Percentiles rank a stretch among this genome's conserved stretches.
Evolutionary conservation across 2,329 filamentous ascomycete species (phyloP).

Genomic region (Davidsoniella eucalypti): DNA sequence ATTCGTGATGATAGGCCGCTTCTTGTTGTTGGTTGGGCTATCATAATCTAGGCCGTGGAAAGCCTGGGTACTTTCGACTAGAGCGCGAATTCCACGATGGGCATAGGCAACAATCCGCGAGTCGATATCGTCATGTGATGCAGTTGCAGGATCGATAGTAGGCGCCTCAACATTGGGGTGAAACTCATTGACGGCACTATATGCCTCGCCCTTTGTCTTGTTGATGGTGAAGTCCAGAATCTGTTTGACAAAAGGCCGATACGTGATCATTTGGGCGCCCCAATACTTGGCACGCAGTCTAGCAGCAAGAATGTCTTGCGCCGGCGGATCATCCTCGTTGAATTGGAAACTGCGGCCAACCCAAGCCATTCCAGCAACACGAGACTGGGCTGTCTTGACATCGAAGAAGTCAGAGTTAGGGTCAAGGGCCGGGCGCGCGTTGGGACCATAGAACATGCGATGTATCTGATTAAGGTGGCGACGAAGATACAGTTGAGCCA

Average conservation of each 20-base stretch:
- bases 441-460: conserved; percentile 34
- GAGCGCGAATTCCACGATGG: conserved; percentile 48
- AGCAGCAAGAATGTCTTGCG: conserved; percentile 62
- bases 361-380: conserved; percentile 24
- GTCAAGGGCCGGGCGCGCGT: conserved; percentile 17
- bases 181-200: conserved; percentile 20
- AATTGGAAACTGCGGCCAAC: conserved; percentile 37
- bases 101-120: conserved; percentile 37
- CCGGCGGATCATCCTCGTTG: conserved; percentile 51
- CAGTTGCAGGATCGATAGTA: conserved; percentile 21
- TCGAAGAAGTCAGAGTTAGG: conserved; percentile 23
- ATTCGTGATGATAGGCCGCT: conserved; percentile 77
- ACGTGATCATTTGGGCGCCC: conserved; percentile 78
- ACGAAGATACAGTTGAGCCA: conserved; percentile 45
- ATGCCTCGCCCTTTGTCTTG: conserved; percentile 21
- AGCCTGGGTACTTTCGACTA: conserved; percentile 71
- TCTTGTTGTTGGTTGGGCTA: conserved; percentile 21
- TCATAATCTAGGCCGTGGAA: conserved; percentile 41
- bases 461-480: conserved; percentile 50
- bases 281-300: conserved; percentile 87
- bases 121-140: conserved; percentile 24
- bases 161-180: conserved; percentile 23
- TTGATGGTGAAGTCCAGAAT: conserved; percentile 34
- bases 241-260: conserved; percentile 54
- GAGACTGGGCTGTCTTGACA: conserved; percentile 21